These are phyloP conservation scores for Gymnopilus junonius DNA, from an alignment of 768 basidiomycete genomes.

Conservation along the genomic window DNA sequence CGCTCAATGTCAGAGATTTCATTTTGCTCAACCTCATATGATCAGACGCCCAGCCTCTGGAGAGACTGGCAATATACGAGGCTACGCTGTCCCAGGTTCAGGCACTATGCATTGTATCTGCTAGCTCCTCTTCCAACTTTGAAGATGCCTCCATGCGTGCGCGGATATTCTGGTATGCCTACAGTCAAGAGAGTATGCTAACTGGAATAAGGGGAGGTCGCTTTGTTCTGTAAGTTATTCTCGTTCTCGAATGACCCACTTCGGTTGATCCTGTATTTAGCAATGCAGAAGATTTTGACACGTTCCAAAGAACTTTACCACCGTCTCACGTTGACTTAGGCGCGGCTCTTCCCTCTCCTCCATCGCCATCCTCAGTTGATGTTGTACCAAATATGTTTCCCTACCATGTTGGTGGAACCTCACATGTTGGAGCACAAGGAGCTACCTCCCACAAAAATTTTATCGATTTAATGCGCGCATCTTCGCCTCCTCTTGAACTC, in stretches of 20 bases:
- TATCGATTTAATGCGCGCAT: constrained; percentile 59
- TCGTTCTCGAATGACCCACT: background rate
- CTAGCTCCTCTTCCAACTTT: constrained; percentile 36
- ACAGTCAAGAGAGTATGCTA: constrained; percentile 83
- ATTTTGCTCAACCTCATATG: background rate
- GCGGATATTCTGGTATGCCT: constrained; percentile 88
- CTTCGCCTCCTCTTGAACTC: constrained; percentile 75
- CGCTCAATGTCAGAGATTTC: background rate
- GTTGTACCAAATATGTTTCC: constrained; percentile 8
- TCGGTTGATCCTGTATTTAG: constrained; percentile 37
- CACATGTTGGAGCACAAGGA: constrained; percentile 27
- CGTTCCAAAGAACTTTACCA: constrained; percentile 71
- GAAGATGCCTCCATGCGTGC: constrained; percentile 72
- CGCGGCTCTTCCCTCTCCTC: constrained; percentile 36
- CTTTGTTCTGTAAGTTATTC: constrained; percentile 66
- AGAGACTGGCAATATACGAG: constrained; percentile 73
- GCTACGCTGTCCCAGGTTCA: constrained; percentile 82
- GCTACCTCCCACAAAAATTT: constrained; percentile 43
- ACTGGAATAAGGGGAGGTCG: constrained; percentile 86
- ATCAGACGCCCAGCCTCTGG: constrained; percentile 50
- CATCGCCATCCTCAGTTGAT: constrained; percentile 37
- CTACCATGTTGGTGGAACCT: constrained; percentile 24
- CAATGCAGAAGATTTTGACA: constrained; percentile 73
- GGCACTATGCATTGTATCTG: constrained; percentile 66
- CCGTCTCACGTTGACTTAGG: constrained; percentile 34